A percentile compares a stretch with the other conserved stretches of the same genome.
Evolutionary conservation across 768 basidiomycete species (phyloP).

Genomic region (Suillus cothurnatus): DNA sequence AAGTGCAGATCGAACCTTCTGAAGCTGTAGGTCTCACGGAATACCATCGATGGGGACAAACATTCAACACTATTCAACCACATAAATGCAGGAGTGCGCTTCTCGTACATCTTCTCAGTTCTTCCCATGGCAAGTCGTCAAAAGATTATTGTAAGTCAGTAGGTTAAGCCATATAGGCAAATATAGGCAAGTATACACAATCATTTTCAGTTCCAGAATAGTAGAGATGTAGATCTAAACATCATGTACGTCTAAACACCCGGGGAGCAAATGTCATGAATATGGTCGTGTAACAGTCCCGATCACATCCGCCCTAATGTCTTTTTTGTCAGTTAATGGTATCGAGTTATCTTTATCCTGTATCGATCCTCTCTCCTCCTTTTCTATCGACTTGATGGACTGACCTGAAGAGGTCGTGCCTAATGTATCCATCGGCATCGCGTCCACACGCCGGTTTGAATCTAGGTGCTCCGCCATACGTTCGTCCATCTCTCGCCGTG

Average conservation of each 20-base stretch:
- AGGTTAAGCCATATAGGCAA: neutral
- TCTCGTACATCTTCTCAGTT: neutral
- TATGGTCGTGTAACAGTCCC: neutral
- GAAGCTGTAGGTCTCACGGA: neutral
- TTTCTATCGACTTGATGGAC: neutral
- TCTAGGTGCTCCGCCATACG: constrained; percentile 36
- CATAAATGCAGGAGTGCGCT: neutral
- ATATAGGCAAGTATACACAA: neutral
- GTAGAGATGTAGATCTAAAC: neutral
- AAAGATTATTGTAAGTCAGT: neutral
- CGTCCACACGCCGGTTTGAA: neutral
- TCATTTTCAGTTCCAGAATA: neutral
- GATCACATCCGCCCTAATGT: neutral
- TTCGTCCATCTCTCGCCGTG: constrained; percentile 63
- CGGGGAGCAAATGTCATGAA: neutral
- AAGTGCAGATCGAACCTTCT: neutral
- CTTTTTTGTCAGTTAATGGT: neutral
- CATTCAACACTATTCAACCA: neutral
- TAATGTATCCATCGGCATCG: neutral
- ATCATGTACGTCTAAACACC: neutral
- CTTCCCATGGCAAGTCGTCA: neutral
- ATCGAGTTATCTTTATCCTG: constrained; percentile 38
- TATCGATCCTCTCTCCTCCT: constrained; percentile 23
- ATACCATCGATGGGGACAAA: neutral
- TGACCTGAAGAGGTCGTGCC: neutral